Percentiles rank a stretch among this genome's conserved stretches.
These are phyloP conservation scores for Gillenia trifoliata DNA, from an alignment of 306 rosid genomes.

Conservation along the genomic window DNA sequence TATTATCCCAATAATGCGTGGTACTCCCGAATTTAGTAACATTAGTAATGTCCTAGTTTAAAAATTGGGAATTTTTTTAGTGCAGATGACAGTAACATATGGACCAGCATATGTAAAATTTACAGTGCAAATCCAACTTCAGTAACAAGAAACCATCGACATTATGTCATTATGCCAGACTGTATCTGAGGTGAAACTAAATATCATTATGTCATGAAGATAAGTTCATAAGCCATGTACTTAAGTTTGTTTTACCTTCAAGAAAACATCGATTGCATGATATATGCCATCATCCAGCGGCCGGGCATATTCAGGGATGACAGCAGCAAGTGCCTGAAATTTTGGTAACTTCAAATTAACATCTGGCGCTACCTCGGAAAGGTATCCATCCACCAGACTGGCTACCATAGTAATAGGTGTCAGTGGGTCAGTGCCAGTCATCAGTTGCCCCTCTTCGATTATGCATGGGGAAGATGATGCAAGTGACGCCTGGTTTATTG, in stretches of 20 bases:
- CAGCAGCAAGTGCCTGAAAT: constrained; percentile 74
- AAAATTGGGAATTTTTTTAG: background rate
- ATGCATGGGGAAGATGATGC: constrained; percentile 50
- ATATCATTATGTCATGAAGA: background rate
- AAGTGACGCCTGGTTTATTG: constrained; percentile 32
- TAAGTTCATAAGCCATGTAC: background rate
- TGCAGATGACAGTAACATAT: background rate
- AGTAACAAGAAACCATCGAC: background rate
- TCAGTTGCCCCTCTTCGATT: constrained; percentile 42
- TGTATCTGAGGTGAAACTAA: background rate
- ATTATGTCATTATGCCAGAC: background rate
- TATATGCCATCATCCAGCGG: constrained; percentile 70
- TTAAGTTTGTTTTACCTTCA: constrained; percentile 51
- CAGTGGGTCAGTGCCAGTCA: constrained; percentile 38
- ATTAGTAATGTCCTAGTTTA: background rate
- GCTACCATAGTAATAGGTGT: constrained; percentile 66
- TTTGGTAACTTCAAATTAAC: constrained; percentile 75
- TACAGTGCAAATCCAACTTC: background rate
- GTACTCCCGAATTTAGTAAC: background rate
- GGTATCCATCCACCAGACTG: constrained; percentile 67
- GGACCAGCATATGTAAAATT: background rate
- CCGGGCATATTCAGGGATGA: constrained; percentile 79
- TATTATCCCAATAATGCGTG: background rate
- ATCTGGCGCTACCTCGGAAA: constrained; percentile 82
- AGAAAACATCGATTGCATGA: constrained; percentile 81